These are phyloP conservation scores for Scheffersomyces quercinus DNA, from an alignment of 1,139 yeast genomes.

Conservation along the genomic window DNA sequence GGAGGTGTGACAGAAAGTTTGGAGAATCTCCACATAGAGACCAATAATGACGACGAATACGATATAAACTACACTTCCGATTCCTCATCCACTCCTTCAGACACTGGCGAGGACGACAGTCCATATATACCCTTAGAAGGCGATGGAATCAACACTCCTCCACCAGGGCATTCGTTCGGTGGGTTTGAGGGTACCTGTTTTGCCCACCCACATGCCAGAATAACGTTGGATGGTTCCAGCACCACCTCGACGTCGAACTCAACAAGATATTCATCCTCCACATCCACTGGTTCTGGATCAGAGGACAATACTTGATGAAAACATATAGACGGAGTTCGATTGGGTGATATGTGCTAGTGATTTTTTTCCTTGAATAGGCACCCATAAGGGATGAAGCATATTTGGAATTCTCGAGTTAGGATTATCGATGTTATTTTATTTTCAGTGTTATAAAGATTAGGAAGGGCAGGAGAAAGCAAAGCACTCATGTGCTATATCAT, in stretches of 20 bases:
- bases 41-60: conserved; percentile 20
- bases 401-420: too few species aligned
- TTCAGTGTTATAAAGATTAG: too few species aligned
- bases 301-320: not conserved
- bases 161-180: conserved; percentile 20
- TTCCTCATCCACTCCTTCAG: conserved; percentile 16
- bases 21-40: conserved; percentile 12
- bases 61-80: conserved; percentile 22
- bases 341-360: too few species aligned
- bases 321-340: too few species aligned
- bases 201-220: conserved; percentile 44
- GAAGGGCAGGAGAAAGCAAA: too few species aligned
- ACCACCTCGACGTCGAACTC: conserved; percentile 3
- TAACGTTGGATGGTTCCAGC: conserved; percentile 22
- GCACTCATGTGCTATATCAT: too few species aligned
- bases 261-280: conserved; percentile 7
- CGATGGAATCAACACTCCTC: conserved; percentile 33
- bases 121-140: conserved; percentile 28
- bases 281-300: conserved; percentile 8
- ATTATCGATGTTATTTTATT: too few species aligned
- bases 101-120: conserved; percentile 14
- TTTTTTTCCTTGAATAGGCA: too few species aligned
- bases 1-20: conserved; percentile 3
- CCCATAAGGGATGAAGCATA: too few species aligned
- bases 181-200: conserved; percentile 35